A percentile compares a stretch with the other conserved stretches of the same genome.
These are phyloP conservation scores for Podila verticillata DNA, from an alignment of 192 early-diverging fungal genomes.

Conservation along the genomic window DNA sequence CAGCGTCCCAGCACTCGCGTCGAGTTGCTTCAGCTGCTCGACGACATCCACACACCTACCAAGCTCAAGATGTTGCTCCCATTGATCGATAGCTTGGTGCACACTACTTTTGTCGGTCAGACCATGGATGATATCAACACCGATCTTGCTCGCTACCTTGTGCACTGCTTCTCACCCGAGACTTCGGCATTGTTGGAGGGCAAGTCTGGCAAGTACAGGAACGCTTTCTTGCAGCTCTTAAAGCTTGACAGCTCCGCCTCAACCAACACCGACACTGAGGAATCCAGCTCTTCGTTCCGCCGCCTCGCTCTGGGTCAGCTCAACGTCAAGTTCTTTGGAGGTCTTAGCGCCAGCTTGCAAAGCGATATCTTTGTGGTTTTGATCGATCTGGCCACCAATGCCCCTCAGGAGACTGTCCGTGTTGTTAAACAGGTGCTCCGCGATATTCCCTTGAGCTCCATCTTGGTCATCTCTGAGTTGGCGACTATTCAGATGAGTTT, in stretches of 20 bases:
- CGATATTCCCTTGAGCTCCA: constrained; percentile 43
- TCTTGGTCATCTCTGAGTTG: constrained; percentile 45
- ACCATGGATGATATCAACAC: constrained; percentile 29
- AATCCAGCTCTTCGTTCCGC: constrained; percentile 54
- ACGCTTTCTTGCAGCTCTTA: constrained; percentile 60
- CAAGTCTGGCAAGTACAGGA: constrained; percentile 58
- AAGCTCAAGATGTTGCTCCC: constrained; percentile 71
- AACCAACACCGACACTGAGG: constrained; percentile 53
- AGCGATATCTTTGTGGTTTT: constrained; percentile 59
- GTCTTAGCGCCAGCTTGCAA: constrained; percentile 49
- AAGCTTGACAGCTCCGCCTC: constrained; percentile 45
- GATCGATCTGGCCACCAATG: constrained; percentile 63
- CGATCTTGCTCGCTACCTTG: constrained; percentile 53
- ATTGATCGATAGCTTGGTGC: constrained; percentile 64
- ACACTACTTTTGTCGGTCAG: constrained; percentile 36
- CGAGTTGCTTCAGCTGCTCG: constrained; percentile 61
- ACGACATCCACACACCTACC: constrained; percentile 56
- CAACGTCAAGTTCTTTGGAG: constrained; percentile 51
- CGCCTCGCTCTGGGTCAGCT: constrained; percentile 58
- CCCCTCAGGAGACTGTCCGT: constrained; percentile 57
- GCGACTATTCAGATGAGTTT: constrained; percentile 33
- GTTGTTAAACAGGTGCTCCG: constrained; percentile 58
- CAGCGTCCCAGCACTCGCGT: constrained; percentile 53
- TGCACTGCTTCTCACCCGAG: constrained; percentile 63
- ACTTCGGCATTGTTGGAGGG: constrained; percentile 55